Conservation (phyloP, 768 basidiomycete genomes). For the Tricholoma bakamatsutake region DNA sequence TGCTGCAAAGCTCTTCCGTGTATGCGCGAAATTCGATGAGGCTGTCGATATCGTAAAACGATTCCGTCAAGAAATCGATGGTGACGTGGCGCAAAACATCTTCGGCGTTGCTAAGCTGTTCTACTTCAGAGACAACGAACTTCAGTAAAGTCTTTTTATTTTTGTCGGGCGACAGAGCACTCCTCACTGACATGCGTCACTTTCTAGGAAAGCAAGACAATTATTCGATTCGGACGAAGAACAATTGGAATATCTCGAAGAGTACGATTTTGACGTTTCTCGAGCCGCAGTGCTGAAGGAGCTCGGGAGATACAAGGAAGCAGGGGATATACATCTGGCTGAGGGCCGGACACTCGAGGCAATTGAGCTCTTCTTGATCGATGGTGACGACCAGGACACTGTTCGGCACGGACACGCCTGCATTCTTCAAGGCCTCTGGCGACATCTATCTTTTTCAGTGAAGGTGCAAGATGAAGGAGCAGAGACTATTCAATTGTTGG, state of each 20-base stretch:
- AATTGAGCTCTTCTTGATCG: conserved; percentile 37
- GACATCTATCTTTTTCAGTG: conserved; percentile 35
- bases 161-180: conserved; percentile 15
- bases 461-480: conserved; percentile 10
- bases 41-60: conserved; percentile 40
- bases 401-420: conserved; percentile 29
- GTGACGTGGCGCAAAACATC: conserved; percentile 29
- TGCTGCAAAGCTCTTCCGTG: conserved; percentile 42
- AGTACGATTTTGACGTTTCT: conserved; percentile 44
- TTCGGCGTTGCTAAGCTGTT: conserved; percentile 39
- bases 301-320: conserved; percentile 38
- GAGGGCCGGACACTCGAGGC: conserved; percentile 46
- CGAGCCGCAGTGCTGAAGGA: conserved; percentile 39
- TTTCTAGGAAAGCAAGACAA: conserved; percentile 35
- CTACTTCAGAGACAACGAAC: conserved; percentile 34
- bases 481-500: conserved; percentile 18
- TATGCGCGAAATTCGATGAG: conserved; percentile 46
- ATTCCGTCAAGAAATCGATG: conserved; percentile 26
- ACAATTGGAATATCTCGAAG: conserved; percentile 49
- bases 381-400: conserved; percentile 21
- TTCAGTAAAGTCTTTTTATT: conserved; percentile 26
- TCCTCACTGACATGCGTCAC: not conserved
- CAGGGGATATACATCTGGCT: conserved; percentile 44
- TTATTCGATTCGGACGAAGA: conserved; percentile 50
- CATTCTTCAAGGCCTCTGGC: conserved; percentile 44